phyloP scores from a whole-genome alignment of 257 asterid genomes.

The Solanum dulcamara region DNA sequence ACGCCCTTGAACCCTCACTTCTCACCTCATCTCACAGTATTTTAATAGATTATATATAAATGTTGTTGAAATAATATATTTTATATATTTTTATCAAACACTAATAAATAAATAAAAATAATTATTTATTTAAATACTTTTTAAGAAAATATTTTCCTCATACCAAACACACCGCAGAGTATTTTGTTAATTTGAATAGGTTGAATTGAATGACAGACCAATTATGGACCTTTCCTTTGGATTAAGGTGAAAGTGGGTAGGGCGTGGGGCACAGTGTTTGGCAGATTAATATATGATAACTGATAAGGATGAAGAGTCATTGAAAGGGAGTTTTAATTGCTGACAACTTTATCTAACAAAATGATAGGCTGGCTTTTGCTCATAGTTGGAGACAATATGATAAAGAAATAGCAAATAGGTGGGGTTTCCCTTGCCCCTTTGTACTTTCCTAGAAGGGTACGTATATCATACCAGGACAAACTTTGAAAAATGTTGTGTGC shows the following conservation, averaged over 20 bases:
- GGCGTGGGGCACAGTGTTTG: not conserved
- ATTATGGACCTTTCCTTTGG: not conserved
- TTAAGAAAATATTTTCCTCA: too few species aligned
- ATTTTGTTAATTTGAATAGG: not conserved
- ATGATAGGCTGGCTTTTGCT: conserved; percentile 11
- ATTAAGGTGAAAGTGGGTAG: not conserved
- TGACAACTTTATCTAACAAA: conserved; percentile 2
- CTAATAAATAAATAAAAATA: too few species aligned
- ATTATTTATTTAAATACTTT: too few species aligned
- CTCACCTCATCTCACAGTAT: not conserved
- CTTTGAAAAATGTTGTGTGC: not conserved
- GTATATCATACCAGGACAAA: not conserved
- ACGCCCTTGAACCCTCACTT: not conserved
- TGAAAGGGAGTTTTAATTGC: not conserved
- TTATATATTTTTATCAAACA: too few species aligned
- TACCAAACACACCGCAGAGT: not conserved
- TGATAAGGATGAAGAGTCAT: not conserved
- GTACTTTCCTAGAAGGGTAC: not conserved
- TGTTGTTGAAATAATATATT: too few species aligned
- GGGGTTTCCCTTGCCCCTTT: not conserved
- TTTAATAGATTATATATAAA: too few species aligned
- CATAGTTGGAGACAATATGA: conserved; percentile 1
- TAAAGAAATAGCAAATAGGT: not conserved
- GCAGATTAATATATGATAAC: not conserved
- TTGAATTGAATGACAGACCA: not conserved